phyloP scores from a whole-genome alignment of 805 yeast genomes.

The Saturnispora besseyi region DNA sequence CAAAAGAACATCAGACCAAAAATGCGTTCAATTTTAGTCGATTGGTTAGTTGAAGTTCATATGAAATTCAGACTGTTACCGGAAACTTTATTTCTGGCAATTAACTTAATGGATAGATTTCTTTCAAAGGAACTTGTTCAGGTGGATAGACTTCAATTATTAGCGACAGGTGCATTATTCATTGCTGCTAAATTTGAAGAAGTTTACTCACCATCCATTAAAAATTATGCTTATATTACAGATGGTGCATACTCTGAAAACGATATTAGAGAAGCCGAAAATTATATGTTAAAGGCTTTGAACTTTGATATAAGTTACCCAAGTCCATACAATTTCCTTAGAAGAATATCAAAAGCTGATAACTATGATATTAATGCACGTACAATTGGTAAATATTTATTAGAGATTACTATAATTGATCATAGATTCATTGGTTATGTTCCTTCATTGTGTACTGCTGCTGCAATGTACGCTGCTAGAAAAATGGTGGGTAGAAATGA shows the following conservation, averaged over 20 bases:
- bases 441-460: constrained; percentile 79
- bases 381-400: constrained; percentile 73
- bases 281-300: constrained; percentile 61
- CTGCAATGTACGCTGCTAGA: constrained; percentile 79
- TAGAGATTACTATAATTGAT: constrained; percentile 72
- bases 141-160: constrained; percentile 70
- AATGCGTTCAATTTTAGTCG: constrained; percentile 81
- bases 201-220: constrained; percentile 77
- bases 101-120: constrained; percentile 81
- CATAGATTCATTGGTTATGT: constrained; percentile 61
- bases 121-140: constrained; percentile 66
- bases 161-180: constrained; percentile 79
- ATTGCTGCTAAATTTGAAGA: constrained; percentile 93
- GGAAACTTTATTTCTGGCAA: constrained; percentile 76
- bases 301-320: constrained; percentile 76
- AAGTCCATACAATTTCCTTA: constrained; percentile 80
- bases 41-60: constrained; percentile 91
- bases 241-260: constrained; percentile 78
- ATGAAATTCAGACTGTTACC: constrained; percentile 73
- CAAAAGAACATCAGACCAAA: constrained; percentile 66
- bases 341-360: constrained; percentile 86
- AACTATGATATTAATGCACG: constrained; percentile 78
- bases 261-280: constrained; percentile 77
- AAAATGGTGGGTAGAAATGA: constrained; percentile 54
- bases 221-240: constrained; percentile 79